Percentiles rank a stretch among this genome's conserved stretches.
phyloP scores from a whole-genome alignment of 805 yeast species.

The Debaryomyces tyrocola region DNA sequence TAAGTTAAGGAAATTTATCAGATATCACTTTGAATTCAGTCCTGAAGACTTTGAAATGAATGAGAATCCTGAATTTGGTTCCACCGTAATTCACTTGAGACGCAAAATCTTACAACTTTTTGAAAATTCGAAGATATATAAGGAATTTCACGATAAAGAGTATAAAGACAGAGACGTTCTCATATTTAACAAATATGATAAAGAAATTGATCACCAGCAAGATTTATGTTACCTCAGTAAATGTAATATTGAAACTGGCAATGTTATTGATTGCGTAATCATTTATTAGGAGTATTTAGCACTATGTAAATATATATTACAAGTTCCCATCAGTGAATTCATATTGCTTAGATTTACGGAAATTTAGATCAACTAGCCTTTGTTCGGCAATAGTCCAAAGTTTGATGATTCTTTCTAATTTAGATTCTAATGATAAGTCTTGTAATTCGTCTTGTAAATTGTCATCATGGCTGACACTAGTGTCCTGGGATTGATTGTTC shows the following conservation, averaged over 20 bases:
- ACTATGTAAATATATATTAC: conserved; percentile 1
- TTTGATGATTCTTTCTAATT: conserved; percentile 54
- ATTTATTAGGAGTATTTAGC: conserved; percentile 1
- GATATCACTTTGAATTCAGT: conserved; percentile 73
- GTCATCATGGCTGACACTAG: conserved; percentile 15
- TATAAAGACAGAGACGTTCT: conserved; percentile 18
- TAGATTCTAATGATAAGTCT: conserved; percentile 33
- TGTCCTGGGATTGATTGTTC: background rate
- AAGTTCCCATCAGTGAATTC: conserved; percentile 16
- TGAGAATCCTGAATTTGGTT: conserved; percentile 65
- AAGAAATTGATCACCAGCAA: conserved; percentile 19
- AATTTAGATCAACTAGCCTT: conserved; percentile 38
- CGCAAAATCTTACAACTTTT: conserved; percentile 55
- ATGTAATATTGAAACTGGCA: conserved; percentile 43
- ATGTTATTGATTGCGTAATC: conserved; percentile 33
- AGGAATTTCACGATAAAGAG: conserved; percentile 11
- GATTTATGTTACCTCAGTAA: conserved; percentile 35
- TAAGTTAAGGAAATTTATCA: conserved; percentile 28
- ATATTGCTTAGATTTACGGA: conserved; percentile 25
- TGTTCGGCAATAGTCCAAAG: conserved; percentile 68
- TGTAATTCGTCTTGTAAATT: conserved; percentile 22
- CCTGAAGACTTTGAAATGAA: conserved; percentile 73
- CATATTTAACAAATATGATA: conserved; percentile 27
- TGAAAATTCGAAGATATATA: conserved; percentile 35
- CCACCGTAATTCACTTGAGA: conserved; percentile 64